phyloP scores from a whole-genome alignment of 2,329 filamentous ascomycete species.

The Diaporthe batatas region DNA sequence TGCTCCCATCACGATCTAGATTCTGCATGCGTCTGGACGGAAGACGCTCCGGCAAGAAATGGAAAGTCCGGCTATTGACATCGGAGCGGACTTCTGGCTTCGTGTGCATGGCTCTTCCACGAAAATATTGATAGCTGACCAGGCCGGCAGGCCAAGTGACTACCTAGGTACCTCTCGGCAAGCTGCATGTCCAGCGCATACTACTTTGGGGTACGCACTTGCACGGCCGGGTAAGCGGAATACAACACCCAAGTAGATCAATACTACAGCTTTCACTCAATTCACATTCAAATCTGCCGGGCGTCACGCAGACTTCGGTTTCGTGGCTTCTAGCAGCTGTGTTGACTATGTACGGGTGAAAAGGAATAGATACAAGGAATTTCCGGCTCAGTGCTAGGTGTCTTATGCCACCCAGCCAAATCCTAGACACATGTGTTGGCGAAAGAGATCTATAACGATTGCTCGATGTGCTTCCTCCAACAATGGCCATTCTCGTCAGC shows the following conservation, averaged over 20 bases:
- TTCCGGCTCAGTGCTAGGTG: too few relatives aligned
- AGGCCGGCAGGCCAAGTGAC: neutral
- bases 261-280: neutral
- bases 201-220: too few relatives aligned
- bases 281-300: too few relatives aligned
- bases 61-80: too few relatives aligned
- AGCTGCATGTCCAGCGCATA: neutral
- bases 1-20: neutral
- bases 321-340: neutral
- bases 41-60: too few relatives aligned
- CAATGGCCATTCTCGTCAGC: neutral
- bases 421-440: neutral
- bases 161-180: neutral
- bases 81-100: neutral
- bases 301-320: neutral
- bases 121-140: neutral
- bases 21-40: neutral
- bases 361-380: neutral
- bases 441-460: neutral
- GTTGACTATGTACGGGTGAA: neutral
- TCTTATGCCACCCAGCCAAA: neutral
- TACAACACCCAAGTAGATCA: too few relatives aligned
- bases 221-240: neutral
- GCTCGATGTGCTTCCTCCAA: neutral
- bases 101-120: neutral